phyloP scores from a whole-genome alignment of 805 yeast species.

The Kodamaea hsintzibuensis region DNA sequence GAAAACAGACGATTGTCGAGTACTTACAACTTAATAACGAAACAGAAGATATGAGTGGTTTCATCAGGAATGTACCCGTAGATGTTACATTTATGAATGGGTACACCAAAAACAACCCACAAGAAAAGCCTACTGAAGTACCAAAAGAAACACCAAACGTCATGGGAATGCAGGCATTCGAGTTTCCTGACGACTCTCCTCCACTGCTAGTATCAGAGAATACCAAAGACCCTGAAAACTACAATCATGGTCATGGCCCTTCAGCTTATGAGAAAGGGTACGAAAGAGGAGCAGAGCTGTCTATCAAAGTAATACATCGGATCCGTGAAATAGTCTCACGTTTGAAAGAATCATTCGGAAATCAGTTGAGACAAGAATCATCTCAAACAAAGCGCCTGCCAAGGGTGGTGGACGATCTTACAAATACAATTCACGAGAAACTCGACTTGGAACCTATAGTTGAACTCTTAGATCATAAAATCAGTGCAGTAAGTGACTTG shows the following conservation, averaged over 20 bases:
- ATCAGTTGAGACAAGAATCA: background rate
- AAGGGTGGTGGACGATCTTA: constrained; percentile 29
- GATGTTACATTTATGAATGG: constrained; percentile 28
- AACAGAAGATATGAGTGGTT: constrained; percentile 15
- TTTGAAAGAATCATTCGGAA: constrained; percentile 1
- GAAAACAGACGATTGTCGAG: constrained; percentile 31
- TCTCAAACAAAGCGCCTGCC: background rate
- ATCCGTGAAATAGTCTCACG: constrained; percentile 7
- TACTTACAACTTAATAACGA: constrained; percentile 27
- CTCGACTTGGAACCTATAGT: constrained; percentile 36
- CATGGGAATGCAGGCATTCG: constrained; percentile 24
- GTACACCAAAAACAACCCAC: background rate
- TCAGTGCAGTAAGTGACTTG: constrained; percentile 28
- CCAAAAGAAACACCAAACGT: constrained; percentile 5
- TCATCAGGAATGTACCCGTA: constrained; percentile 23
- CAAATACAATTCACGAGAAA: constrained; percentile 35
- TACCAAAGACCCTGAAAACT: constrained; percentile 6
- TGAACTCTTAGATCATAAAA: constrained; percentile 28
- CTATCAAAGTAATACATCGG: constrained; percentile 21
- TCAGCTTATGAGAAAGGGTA: constrained; percentile 39
- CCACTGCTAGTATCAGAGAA: background rate
- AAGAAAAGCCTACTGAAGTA: background rate
- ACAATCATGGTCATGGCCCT: constrained; percentile 24
- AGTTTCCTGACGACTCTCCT: constrained; percentile 12
- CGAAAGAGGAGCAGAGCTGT: constrained; percentile 32